Evolutionary conservation across 2,329 filamentous ascomycete genomes (phyloP).

Genomic region (Pezicula carpinea): DNA sequence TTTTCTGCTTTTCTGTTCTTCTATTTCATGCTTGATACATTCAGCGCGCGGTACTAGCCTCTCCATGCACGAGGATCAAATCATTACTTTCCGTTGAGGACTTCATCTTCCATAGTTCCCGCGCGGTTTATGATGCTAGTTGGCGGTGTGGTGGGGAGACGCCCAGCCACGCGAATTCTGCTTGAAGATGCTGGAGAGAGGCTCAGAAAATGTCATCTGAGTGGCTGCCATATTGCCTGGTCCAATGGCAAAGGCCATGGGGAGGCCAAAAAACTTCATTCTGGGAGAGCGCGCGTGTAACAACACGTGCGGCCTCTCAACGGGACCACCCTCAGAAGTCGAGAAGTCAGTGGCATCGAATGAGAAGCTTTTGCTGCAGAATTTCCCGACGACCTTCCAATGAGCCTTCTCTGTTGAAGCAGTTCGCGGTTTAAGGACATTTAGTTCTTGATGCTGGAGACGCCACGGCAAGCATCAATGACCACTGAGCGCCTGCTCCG

Average conservation of each 20-base stretch:
- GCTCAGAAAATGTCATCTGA: constrained; percentile 18
- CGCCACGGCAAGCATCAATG: no score
- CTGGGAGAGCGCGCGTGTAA: constrained; percentile 18
- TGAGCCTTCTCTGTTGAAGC: no score
- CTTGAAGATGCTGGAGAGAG: constrained; percentile 18
- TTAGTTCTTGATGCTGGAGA: no score
- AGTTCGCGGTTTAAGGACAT: no score
- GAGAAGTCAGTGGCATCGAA: constrained; percentile 7
- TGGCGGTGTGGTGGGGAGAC: constrained; percentile 10
- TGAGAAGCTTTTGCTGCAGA: constrained; percentile 1
- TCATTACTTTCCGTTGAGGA: constrained; percentile 10
- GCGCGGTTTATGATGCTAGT: constrained; percentile 18
- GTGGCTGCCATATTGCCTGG: constrained; percentile 15
- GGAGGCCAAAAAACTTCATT: constrained; percentile 2
- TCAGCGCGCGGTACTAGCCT: constrained; percentile 17
- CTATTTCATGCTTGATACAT: constrained; percentile 14
- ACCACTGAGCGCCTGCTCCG: no score
- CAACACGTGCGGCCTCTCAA: neutral
- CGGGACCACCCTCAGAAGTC: neutral
- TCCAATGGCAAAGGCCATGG: constrained; percentile 12
- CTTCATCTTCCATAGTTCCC: constrained; percentile 8
- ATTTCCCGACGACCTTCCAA: constrained; percentile 4
- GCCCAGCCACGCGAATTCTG: constrained; percentile 15
- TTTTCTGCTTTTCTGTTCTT: no score
- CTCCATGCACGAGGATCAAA: constrained; percentile 9